These are phyloP conservation scores for Blastobotrys americana DNA, from an alignment of 805 yeast genomes.

Conservation along the genomic window DNA sequence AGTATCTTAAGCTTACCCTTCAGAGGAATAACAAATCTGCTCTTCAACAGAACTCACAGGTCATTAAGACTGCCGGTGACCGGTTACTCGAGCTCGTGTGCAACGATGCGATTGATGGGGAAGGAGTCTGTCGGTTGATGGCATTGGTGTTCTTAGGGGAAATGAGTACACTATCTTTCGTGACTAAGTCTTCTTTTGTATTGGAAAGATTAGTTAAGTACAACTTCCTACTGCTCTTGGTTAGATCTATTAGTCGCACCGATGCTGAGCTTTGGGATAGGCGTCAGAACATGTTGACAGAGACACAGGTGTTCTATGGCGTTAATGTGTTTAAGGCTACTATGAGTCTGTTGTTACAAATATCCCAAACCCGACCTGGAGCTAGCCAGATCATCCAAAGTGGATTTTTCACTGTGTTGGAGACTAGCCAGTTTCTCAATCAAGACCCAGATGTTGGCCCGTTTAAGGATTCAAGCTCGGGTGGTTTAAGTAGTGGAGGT, in stretches of 20 bases:
- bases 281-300: conserved; percentile 2
- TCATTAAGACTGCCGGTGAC: conserved; percentile 52
- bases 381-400: conserved; percentile 69
- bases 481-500: neutral
- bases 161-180: conserved; percentile 47
- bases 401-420: conserved; percentile 59
- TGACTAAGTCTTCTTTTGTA: conserved; percentile 47
- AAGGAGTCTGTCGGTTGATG: conserved; percentile 67
- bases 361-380: conserved; percentile 72
- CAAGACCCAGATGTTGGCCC: conserved; percentile 30
- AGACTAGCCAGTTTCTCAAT: conserved; percentile 46
- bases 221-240: conserved; percentile 58
- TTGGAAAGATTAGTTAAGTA: conserved; percentile 54
- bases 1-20: conserved; percentile 50
- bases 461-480: conserved; percentile 27
- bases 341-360: conserved; percentile 58
- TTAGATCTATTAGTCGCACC: conserved; percentile 59
- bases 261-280: conserved; percentile 53
- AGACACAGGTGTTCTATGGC: conserved; percentile 51
- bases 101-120: conserved; percentile 73
- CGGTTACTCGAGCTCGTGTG: conserved; percentile 58
- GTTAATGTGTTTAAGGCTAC: conserved; percentile 70
- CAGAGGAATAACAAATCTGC: conserved; percentile 5
- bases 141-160: conserved; percentile 71
- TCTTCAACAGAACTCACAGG: conserved; percentile 43